Evolutionary conservation across 352 stramenopile species (phyloP), one percentile per base, ranked within the genome.

Genomic region (Blastocystis sp.): DNA sequence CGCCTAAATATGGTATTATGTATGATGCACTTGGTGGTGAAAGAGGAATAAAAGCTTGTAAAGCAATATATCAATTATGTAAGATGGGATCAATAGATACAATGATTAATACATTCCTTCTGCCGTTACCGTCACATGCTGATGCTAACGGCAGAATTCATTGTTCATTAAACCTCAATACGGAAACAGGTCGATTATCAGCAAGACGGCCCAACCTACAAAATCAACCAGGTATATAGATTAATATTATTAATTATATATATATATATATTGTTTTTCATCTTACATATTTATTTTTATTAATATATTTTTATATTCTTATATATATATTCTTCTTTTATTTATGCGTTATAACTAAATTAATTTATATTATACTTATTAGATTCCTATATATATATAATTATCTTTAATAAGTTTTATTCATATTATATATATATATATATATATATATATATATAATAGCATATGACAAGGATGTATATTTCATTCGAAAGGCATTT

Each of bases 121-220:
- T 86, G 48, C 84, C 84, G 25, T 73, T 93, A 7, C 82, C 91
- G 62, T 48, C 55, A 13, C 21, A 96, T 9, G 78, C 83, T 4
- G 89, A 97, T 67, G 74, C 79, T 19, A 73, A 94, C 32, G 81
- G 75, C 35, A 77, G 91, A 16, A 86, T 99, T 5, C 91, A 99
- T 68, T 93, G 88, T 68, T 94, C 83, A 18, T 73, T 99, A 0
- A 99, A 99, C 73, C 69, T 99, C 1, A 97, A 98, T 69, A 98
- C 91, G 16, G 89, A 99, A 68, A 98, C 90, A 46, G 91, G 91
- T 9, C 78, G 91, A 2, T 72, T 99, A 2, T 94, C 82, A 4
- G 91, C 88, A 21, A 77, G 89, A 19, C 84, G 90, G 56, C 91
- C 91, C 0, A 99, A 99, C 65, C 70, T 99, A 27, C 91, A 99